Base-by-base conservation (phyloP, 2,329 filamentous ascomycete species). In the Nothopassalora personata region DNA sequence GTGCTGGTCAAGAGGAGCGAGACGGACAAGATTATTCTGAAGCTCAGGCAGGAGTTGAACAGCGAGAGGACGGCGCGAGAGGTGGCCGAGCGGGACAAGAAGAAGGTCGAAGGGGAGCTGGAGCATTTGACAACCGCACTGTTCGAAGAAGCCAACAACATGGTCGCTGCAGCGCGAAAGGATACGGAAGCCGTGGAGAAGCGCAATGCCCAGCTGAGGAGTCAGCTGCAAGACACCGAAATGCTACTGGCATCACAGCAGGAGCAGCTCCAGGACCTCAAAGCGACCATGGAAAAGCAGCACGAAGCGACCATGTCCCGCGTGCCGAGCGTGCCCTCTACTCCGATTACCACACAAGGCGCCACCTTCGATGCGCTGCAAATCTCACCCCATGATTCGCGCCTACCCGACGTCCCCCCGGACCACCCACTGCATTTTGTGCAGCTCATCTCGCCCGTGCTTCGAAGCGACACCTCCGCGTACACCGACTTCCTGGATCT, bases 121-220 rank as follows among this genome's bases (percentile, higher is more conserved):
- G 94, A 97, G 76, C 90, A 86, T 54, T 76, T 99, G 64, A 97
- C 94, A 0, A 86, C 91, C 1, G 91, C 91, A 30, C 81, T 99
- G n/a, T 99, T 99, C 64, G 91, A 97, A 72, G 93, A 99, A 79
- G 94, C 94, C 53, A 97, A 99, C 77, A 92, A 89, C 75, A 97
- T 99, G 93, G 94, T 99, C 54, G 90, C 93, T 45, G 86, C 85
- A 15, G 93, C 93, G 39, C 90, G 96, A 61, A 86, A 84, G 64
- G 91, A 97, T 67, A 88, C 91, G 39, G 91, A 97, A 65, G 82
- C 83, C 4, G 86, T 91, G 58, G 89, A 88, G 70, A 69, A 67
- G 62, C 90, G 90, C 71, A 96, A 94, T 68, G 91, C 96, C 58
- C 90, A 95, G 74, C 82, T 97, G 54, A 89, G 86, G 69, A 82